These are phyloP conservation scores for Lepraria neglecta DNA, from an alignment of 495 filamentous ascomycete genomes.

Conservation along the genomic window DNA sequence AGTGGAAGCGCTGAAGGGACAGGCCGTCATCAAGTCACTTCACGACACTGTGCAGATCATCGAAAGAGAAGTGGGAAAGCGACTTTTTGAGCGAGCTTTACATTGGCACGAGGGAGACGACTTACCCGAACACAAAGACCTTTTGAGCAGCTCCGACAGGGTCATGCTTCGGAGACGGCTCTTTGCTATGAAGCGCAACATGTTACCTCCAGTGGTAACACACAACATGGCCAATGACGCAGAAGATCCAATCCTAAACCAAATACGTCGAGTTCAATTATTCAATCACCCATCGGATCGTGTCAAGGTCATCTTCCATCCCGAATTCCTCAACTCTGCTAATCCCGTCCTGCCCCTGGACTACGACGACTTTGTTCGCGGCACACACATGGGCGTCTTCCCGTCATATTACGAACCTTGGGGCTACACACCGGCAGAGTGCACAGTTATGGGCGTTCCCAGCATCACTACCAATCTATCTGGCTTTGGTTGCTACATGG, in stretches of 20 bases:
- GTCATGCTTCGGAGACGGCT: slow-evolving; percentile 86
- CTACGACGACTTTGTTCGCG: slow-evolving; percentile 97
- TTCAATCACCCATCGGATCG: slow-evolving; percentile 94
- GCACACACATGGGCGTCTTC: slow-evolving; percentile 92
- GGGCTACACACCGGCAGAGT: slow-evolving; percentile 98
- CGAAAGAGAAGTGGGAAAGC: slow-evolving; percentile 81
- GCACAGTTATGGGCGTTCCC: slow-evolving; percentile 98
- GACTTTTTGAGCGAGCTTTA: slow-evolving; percentile 87
- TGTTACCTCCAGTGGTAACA: slow-evolving; percentile 91
- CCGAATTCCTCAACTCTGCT: slow-evolving; percentile 91
- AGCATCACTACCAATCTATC: slow-evolving; percentile 98
- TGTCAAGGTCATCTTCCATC: slow-evolving; percentile 97
- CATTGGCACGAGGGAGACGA: slow-evolving; percentile 91
- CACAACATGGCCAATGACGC: slow-evolving; percentile 96
- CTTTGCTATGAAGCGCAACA: slow-evolving; percentile 90
- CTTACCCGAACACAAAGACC: slow-evolving; percentile 90
- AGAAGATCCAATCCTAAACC: slow-evolving; percentile 92
- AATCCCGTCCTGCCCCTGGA: slow-evolving; percentile 93
- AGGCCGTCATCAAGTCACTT: slow-evolving; percentile 93
- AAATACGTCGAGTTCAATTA: slow-evolving; percentile 89
- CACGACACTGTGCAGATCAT: slow-evolving; percentile 87
- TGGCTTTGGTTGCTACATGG: slow-evolving; percentile 99
- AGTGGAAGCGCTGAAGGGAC: slow-evolving; percentile 91
- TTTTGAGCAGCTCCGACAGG: slow-evolving; percentile 84
- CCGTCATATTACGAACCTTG: slow-evolving; percentile 98